Evolutionary conservation across 208 protist genomes (phyloP).

Genomic region (Crithidia acanthocephali): DNA sequence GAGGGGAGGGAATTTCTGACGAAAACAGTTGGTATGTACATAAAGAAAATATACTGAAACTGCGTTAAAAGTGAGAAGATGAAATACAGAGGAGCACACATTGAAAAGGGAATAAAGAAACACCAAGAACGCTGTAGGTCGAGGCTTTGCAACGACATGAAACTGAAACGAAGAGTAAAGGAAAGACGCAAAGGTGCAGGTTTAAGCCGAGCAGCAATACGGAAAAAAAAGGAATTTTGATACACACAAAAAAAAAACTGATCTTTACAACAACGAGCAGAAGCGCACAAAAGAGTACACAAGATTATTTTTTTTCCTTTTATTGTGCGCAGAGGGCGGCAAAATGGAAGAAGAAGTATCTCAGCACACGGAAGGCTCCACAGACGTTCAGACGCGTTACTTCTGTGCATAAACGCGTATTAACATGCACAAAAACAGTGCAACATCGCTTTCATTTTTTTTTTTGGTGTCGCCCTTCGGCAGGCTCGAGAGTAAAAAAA

Average conservation of each 20-base stretch:
- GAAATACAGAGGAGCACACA: background rate
- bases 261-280: slow-evolving; percentile 10
- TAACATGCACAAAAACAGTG: no score
- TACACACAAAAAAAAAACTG: background rate
- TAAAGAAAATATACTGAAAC: background rate
- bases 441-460: slow-evolving; percentile 10
- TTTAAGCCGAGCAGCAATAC: no score
- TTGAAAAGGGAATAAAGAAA: background rate
- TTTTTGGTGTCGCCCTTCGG: background rate
- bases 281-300: slow-evolving; percentile 6
- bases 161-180: background rate
- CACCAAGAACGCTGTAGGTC: background rate
- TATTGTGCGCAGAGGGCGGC: background rate
- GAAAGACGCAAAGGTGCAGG: background rate
- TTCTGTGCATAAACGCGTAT: no score
- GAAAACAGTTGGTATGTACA: background rate
- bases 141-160: background rate
- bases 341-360: background rate
- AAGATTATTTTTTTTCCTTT: background rate
- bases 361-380: no score
- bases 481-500: background rate
- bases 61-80: background rate
- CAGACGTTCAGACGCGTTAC: no score
- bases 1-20: no score
- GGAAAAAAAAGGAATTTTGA: background rate